Percentiles rank a stretch among this genome's conserved stretches.
Evolutionary conservation across 1,284 basidiomycete genomes (phyloP).

Genomic region (Boletellus dicymbophilus): DNA sequence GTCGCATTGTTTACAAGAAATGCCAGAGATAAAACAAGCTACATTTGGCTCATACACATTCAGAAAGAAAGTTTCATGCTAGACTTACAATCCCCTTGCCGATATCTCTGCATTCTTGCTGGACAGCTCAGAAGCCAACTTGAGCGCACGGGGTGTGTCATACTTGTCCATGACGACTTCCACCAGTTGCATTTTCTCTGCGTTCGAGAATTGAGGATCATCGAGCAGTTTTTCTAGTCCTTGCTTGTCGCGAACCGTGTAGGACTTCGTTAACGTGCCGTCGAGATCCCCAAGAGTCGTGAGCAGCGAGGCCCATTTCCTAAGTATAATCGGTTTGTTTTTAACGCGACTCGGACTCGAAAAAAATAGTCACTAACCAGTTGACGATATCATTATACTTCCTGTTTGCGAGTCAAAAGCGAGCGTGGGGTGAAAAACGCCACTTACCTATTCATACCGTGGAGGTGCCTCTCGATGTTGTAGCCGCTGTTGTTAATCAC

Average conservation of each 20-base stretch:
- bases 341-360: constrained; percentile 5
- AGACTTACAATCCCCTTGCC: constrained; percentile 15
- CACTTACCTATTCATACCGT: constrained; percentile 53
- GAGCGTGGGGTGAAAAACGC: constrained; percentile 15
- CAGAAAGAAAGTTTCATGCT: too few species aligned
- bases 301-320: constrained; percentile 63
- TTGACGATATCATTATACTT: constrained; percentile 76
- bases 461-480: constrained; percentile 83
- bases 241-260: constrained; percentile 62
- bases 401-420: constrained; percentile 38
- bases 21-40: too few species aligned
- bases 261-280: constrained; percentile 61
- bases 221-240: constrained; percentile 68
- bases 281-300: constrained; percentile 56
- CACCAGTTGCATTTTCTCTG: constrained; percentile 73
- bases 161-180: constrained; percentile 76
- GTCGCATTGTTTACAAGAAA: too few species aligned
- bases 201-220: constrained; percentile 55
- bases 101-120: constrained; percentile 22
- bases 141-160: constrained; percentile 72
- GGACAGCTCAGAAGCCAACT: constrained; percentile 50
- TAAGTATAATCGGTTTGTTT: too few species aligned
- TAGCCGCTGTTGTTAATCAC: constrained; percentile 91
- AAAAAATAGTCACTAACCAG: constrained; percentile 42
- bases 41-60: too few species aligned